Conservation (phyloP, 2,329 filamentous ascomycete species). For the Orbilia ellipsospora region DNA sequence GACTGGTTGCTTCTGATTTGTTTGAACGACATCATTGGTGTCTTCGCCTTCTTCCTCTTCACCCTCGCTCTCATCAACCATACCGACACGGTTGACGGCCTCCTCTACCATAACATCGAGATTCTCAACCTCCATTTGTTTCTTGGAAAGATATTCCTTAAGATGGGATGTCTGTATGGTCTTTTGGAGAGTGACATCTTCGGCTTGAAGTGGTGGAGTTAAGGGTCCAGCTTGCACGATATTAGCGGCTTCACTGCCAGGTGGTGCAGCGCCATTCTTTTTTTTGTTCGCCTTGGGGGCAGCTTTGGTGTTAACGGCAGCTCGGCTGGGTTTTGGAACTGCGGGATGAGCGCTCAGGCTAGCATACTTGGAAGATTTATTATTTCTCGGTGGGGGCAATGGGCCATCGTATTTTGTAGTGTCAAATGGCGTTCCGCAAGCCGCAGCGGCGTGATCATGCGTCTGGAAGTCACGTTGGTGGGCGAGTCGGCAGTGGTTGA, state of each 20-base stretch:
- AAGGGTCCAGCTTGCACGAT: slow-evolving; percentile 52
- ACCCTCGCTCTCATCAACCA: slow-evolving; percentile 56
- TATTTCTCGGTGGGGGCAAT: slow-evolving; percentile 42
- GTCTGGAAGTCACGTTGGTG: slow-evolving; percentile 94
- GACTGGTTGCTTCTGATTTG: slow-evolving; percentile 23
- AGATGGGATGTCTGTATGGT: slow-evolving; percentile 57
- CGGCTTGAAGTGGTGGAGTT: slow-evolving; percentile 57
- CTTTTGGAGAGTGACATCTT: slow-evolving; percentile 40
- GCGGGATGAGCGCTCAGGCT: slow-evolving; percentile 4
- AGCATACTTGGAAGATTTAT: slow-evolving; percentile 40
- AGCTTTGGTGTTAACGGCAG: slow-evolving; percentile 17
- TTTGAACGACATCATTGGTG: slow-evolving; percentile 1
- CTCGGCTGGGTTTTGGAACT: slow-evolving; percentile 11
- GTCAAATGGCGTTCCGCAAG: slow-evolving; percentile 85
- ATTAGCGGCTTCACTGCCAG: slow-evolving; percentile 2
- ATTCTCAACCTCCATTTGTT: slow-evolving; percentile 57
- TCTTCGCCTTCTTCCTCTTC: slow-evolving; percentile 55
- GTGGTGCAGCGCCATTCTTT: slow-evolving; percentile 15
- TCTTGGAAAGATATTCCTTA: slow-evolving; percentile 57
- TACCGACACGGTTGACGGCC: slow-evolving; percentile 56
- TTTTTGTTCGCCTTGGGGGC: slow-evolving; percentile 34
- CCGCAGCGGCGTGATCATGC: slow-evolving; percentile 90
- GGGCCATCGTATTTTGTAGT: slow-evolving; percentile 54
- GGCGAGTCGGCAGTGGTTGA: slow-evolving; percentile 97
- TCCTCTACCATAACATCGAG: slow-evolving; percentile 58